Base-by-base conservation (phyloP, 805 yeast species). In the Jamesozyma gamospora region DNA sequence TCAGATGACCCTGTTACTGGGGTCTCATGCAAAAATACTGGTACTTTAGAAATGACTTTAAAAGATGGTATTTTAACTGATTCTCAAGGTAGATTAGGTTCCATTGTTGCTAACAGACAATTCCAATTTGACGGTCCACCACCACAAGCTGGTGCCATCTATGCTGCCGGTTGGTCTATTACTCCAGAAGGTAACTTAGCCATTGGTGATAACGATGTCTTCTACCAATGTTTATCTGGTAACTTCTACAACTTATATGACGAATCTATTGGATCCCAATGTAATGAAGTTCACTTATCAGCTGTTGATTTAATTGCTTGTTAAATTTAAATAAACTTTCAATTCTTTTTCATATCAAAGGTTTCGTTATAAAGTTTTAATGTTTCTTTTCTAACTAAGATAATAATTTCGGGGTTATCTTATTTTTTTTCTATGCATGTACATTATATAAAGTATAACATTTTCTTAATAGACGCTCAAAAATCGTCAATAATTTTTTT, bases 61-160 rank as follows among this genome's bases (percentile, higher is more conserved):
- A 62, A 66, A 29, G 65, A 30, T 28, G 63, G 76, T 48, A 53
- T 74, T 36, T 67, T 82, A 53, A 70, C 65, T 11, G 90, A 81
- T 54, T 56, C 70, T 28, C 49, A 65, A 45, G 82, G 82, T 35
- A 76, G 90, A 72, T 64, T 81, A 49, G 88, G 88, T 51, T 74
- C 86, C 37, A 79, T 81, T 63, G 90, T 81, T 51, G 78, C 87
- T 39, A 81, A 80, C 77, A 71, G 82, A 69, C 90, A 81, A 68
- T 81, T 81, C 74, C 90, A 81, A 68, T 81, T 81, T 55, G 90
- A 81, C 61, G 88, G 88, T 58, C 85, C 86, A 46, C 82, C 84
- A 66, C 87, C 88, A 56, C 90, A 81, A 70, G 84, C 82, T 27
- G 83, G 82, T 63, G 70, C 82, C 43, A 71, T 77, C 58, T 75